phyloP scores from a whole-genome alignment of 192 early-diverging fungal species.

The Chytriomyces hyalinus region DNA sequence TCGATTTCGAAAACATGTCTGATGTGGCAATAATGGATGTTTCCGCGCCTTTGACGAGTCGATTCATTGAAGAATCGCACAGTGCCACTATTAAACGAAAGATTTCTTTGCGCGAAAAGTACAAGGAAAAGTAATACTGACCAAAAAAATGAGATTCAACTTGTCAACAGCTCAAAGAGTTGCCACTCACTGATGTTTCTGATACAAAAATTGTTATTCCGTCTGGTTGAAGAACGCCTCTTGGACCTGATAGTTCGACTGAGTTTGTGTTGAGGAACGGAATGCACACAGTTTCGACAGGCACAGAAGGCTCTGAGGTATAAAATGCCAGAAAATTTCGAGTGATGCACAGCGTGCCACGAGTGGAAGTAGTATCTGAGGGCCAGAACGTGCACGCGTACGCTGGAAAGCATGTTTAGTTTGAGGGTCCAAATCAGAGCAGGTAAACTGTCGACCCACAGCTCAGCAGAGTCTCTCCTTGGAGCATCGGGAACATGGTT shows the following conservation, averaged over 20 bases:
- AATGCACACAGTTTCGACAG: conserved; percentile 27
- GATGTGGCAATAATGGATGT: conserved; percentile 54
- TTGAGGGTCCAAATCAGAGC: neutral
- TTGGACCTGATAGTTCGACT: conserved; percentile 51
- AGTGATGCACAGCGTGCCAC: conserved; percentile 51
- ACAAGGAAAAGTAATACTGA: conserved; percentile 53
- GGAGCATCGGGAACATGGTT: conserved; percentile 42
- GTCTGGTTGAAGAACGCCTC: conserved; percentile 52
- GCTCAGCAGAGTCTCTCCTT: conserved; percentile 52
- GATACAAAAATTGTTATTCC: conserved; percentile 49
- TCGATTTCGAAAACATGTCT: conserved; percentile 62
- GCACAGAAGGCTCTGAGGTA: neutral
- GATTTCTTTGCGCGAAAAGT: conserved; percentile 59
- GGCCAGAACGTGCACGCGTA: conserved; percentile 54
- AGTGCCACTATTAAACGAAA: conserved; percentile 50
- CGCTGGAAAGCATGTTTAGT: conserved; percentile 29
- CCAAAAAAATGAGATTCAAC: conserved; percentile 1
- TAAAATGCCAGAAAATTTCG: conserved; percentile 52
- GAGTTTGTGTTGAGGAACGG: conserved; percentile 47
- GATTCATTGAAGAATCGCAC: conserved; percentile 60
- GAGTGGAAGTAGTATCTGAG: conserved; percentile 35
- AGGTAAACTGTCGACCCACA: conserved; percentile 35
- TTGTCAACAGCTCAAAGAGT: conserved; percentile 13
- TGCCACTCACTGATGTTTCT: conserved; percentile 38
- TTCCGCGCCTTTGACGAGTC: conserved; percentile 63